phyloP scores from a whole-genome alignment of 768 basidiomycete genomes.

The Termitomyces bulborhizus region DNA sequence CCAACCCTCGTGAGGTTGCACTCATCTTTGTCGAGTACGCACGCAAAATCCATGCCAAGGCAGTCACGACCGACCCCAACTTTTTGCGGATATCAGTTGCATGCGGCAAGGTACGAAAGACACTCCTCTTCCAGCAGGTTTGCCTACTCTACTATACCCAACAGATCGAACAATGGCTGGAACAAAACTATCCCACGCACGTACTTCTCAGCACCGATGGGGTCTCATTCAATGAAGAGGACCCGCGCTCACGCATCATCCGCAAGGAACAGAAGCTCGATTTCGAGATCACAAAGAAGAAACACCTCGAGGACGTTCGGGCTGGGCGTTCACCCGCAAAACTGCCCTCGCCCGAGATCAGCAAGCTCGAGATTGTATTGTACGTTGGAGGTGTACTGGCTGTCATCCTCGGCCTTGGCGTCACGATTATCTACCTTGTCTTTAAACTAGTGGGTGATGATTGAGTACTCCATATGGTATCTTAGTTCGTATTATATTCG shows the following conservation, averaged over 20 bases:
- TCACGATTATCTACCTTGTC: slow-evolving; percentile 8
- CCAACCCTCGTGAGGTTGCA: slow-evolving; percentile 88
- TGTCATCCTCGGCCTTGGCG: slow-evolving; percentile 10
- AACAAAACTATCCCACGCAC: slow-evolving; percentile 92
- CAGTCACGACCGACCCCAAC: slow-evolving; percentile 77
- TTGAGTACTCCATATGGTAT: background rate
- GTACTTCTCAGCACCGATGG: slow-evolving; percentile 35
- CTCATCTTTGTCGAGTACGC: slow-evolving; percentile 81
- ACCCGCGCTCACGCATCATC: slow-evolving; percentile 52
- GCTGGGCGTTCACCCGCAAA: slow-evolving; percentile 7
- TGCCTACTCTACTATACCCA: background rate
- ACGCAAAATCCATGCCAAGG: slow-evolving; percentile 77
- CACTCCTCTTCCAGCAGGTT: slow-evolving; percentile 2
- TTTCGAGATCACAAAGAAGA: slow-evolving; percentile 23
- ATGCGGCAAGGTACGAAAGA: slow-evolving; percentile 65
- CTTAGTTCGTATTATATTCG: background rate
- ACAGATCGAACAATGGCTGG: slow-evolving; percentile 91
- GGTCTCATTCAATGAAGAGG: slow-evolving; percentile 36
- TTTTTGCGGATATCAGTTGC: slow-evolving; percentile 78
- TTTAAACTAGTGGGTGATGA: slow-evolving; percentile 7
- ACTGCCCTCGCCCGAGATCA: slow-evolving; percentile 6
- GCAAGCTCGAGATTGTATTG: slow-evolving; percentile 19
- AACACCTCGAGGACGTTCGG: slow-evolving; percentile 22
- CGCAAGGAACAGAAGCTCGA: slow-evolving; percentile 38
- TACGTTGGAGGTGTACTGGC: slow-evolving; percentile 20